A percentile compares a stretch with the other conserved stretches of the same genome.
Conservation (phyloP, 176 grass and related monocot genomes). For the Melocanna baccifera region DNA sequence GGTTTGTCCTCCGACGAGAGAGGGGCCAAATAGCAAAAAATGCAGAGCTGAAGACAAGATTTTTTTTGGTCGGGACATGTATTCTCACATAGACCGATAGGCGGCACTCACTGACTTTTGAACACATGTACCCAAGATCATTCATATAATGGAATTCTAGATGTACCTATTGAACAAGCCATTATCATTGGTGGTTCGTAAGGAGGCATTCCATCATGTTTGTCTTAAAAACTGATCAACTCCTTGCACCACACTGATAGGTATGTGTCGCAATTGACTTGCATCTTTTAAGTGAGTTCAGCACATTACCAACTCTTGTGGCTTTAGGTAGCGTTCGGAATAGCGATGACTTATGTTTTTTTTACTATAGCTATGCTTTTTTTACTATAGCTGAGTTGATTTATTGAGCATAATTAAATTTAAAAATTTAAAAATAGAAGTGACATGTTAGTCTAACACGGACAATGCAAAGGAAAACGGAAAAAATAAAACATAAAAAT, state of each 20-base stretch:
- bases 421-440: too few species aligned
- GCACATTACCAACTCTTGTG: background rate
- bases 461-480: too few species aligned
- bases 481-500: too few species aligned
- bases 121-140: background rate
- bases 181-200: background rate
- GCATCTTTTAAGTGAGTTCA: conserved; percentile 10
- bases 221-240: background rate
- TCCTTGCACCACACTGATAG: conserved; percentile 25
- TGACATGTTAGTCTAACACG: too few species aligned
- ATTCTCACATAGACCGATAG: background rate
- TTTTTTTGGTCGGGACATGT: background rate
- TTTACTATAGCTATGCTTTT: too few species aligned
- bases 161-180: background rate
- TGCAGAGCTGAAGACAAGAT: background rate
- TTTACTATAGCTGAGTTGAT: too few species aligned
- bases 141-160: background rate
- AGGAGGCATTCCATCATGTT: too few species aligned
- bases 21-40: background rate
- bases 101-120: conserved; percentile 15
- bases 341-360: too few species aligned
- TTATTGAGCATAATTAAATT: too few species aligned
- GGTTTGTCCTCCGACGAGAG: background rate
- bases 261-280: background rate
- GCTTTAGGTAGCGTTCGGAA: too few species aligned